Percentiles rank a stretch among this genome's conserved stretches.
Evolutionary conservation across 164 flowering plant species (phyloP).

Genomic region (grape (Vitis vinifera)): ASM3070453v1 NC_081817.1:1099001-1099500

Average conservation of each 20-base stretch:
- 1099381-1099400: background rate
- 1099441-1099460: background rate
- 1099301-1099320: conserved; percentile 35
- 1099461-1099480: too few relatives aligned
- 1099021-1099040: too few relatives aligned
- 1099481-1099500: too few relatives aligned
- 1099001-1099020: too few relatives aligned
- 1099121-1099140: too few relatives aligned
- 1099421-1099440: background rate
- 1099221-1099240: background rate
- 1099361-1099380: conserved; percentile 2
- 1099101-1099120: too few relatives aligned
- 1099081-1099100: too few relatives aligned
- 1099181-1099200: background rate
- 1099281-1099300: conserved; percentile 6
- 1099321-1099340: conserved; percentile 16
- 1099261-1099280: conserved; percentile 20
- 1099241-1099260: background rate
- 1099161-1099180: background rate
- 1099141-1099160: too few relatives aligned
- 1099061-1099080: too few relatives aligned
- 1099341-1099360: conserved; percentile 30
- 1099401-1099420: background rate
- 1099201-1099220: too few relatives aligned
- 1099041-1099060: too few relatives aligned